Conservation (phyloP, 129 eudicot species). For the Heracleum sosnowskyi region DNA sequence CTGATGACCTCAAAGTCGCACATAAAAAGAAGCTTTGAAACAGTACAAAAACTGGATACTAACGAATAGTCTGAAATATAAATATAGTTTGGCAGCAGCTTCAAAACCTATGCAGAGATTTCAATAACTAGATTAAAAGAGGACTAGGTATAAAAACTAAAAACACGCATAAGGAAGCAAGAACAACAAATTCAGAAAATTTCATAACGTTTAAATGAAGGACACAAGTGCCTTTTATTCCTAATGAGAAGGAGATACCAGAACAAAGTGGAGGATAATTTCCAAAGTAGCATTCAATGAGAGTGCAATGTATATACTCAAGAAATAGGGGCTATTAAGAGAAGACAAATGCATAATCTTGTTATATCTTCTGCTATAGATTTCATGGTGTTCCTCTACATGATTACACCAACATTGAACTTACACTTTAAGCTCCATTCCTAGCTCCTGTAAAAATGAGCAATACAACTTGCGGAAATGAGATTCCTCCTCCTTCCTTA, state of each 20-base stretch:
- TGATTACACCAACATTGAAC: conserved; percentile 19
- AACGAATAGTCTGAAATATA: neutral
- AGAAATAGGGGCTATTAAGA: neutral
- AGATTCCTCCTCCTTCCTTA: conserved; percentile 40
- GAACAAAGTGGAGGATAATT: neutral
- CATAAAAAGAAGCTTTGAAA: neutral
- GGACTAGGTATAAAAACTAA: neutral
- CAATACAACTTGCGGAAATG: conserved; percentile 46
- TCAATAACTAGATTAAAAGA: neutral
- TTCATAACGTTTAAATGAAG: neutral
- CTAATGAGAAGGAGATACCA: neutral
- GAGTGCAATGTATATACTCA: neutral
- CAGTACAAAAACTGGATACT: conserved; percentile 14
- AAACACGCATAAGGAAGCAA: conserved; percentile 7
- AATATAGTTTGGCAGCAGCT: neutral
- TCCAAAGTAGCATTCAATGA: neutral
- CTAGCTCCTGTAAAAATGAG: conserved; percentile 61
- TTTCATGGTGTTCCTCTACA: conserved; percentile 10
- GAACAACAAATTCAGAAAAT: neutral
- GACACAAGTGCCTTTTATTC: neutral
- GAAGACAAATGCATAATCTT: neutral
- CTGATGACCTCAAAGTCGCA: neutral
- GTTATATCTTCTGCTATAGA: conserved; percentile 9
- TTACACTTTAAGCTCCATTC: conserved; percentile 82
- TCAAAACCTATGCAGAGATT: neutral